Evolutionary conservation across 1,284 basidiomycete genomes (phyloP), one percentile per base, ranked within the genome.

Genomic region (Malassezia furfur): DNA sequence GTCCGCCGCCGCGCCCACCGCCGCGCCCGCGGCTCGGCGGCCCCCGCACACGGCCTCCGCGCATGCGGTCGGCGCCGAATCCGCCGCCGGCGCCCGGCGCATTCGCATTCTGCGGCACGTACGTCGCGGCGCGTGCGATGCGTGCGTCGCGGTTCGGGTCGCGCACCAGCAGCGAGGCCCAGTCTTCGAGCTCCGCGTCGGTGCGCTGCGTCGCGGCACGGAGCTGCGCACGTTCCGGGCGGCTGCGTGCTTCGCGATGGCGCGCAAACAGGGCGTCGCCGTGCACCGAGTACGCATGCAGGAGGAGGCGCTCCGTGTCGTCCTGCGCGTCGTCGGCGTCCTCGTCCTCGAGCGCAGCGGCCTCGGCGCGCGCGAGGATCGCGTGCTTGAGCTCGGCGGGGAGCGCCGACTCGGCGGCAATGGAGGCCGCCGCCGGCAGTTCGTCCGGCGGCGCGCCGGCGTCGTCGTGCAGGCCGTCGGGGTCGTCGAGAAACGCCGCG

Each of bases 131-230:
- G 14, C 22, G 35, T 2, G 22, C 31, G 15, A 57, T 39, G 32
- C 36, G 21, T 21, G 25, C 46, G 10, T 36, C 14, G 25, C 32
- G 32, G 25, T 22, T 17, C n/a, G 50, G 48, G 36, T 50, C 36
- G 14, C 55, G 55, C 28, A 17, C 37, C 11, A 57, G 44, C 45
- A 57, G 40, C 19, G 41, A 39, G 10, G 35, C 55, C 55, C 55
- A 57, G 17, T 32, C 55, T 34, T 57, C 55, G 40, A 57, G 52
- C 31, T 48, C 30, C 25, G 48, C 55, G 40, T 57, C 50, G 50
- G 25, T 37, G 7, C 44, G 32, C 25, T 36, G 40, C 17, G 51
- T 38, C 31, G 40, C 22, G 15, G 50, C 38, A 17, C 55, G 55
- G 21, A 57, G 47, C 37, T 43, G 40, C 21, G 44, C 37, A 21